Evolutionary conservation across 257 asterid species (phyloP), one percentile per base, ranked within the genome.

Genomic region (Anisodus acutangulus): DNA sequence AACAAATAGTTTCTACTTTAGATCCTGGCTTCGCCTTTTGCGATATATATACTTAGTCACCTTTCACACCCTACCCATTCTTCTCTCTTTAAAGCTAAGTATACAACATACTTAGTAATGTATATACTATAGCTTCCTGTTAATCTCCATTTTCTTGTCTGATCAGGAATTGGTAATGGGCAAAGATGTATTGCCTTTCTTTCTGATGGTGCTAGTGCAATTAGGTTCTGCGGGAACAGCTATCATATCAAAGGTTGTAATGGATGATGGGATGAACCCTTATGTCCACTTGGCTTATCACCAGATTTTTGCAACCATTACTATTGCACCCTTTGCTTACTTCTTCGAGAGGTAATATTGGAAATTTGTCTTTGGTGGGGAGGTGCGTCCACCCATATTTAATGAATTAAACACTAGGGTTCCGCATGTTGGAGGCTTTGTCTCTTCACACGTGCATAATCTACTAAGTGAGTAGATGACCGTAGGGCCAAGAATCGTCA

Each of bases 191-290:
- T 49, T 91, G 88, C 89, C 97, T 0, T 86, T 92, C 74, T 79
- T 92, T 85, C 78, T 81, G 51, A 95, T 95, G 99, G 92, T 89
- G 12, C 13, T 89, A 10, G 98, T 94, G 35, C 99, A 95, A 79
- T 13, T 93, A 63, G 98, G 98, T 0, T 91, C 91, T 64, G 97
- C 97, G 17, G 98, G 98, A 0, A 91, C 95, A 93, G 95, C 92
- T 72, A 92, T 95, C 4, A 72, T 95, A 26, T 93, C 98, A 3
- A 95, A 92, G 80, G 88, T 94, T 4, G 98, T 97, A 0, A 93
- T 95, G 98, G 97, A 93, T 88, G 90, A 97, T 3, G 98, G 99
- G 1, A 95, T 95, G 98, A 87, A 92, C 83, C 99, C 99, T 17
- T 93, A 87, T 17, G 92, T 95, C 16, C 97, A 92, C 26, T 97